Evolutionary conservation across 305 asterid genomes (phyloP), one percentile per base, ranked within the genome.

Genomic region (Ajuga reptans): DNA sequence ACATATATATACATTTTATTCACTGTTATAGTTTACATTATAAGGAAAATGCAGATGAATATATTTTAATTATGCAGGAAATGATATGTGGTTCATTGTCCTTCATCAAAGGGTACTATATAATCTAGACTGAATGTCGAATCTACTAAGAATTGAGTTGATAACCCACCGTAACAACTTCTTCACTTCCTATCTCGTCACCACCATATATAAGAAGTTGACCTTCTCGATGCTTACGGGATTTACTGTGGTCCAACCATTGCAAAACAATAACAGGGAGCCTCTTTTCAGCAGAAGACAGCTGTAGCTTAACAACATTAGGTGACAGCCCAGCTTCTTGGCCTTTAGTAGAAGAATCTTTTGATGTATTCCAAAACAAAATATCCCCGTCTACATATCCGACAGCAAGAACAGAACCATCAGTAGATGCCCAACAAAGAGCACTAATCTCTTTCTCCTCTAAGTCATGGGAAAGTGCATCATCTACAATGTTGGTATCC

Each of bases 381-480:
- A 92, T 90, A 82, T 92, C 97, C 45, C 98, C 98, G 57, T 92
- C 96, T 52, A 84, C 78, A 75, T 92, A 90, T 72, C 98, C 98
- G 70, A 79, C 91, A 63, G 96, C 96, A 74, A 90, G 89, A 81
- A 86, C 71, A 49, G 95, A 83, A 58, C 96, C 98, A 81, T 86
- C 92, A 60, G 76, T 50, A 71, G 96, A 89, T 64, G 85, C 96
- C 97, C 96, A 92, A 79, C 97, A 92, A 83, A 92, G 84, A 71
- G 98, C 86, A 59, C 83, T 88, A 71, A 92, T 92, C 82, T 90
- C 97, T 78, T 92, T 92, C 68, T 84, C 96, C 78, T 85, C 96
- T 45, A 77, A 68, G 69, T 85, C 81, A 63, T 58, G 69, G 47
- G 82, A 69, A 76, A 85, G 78, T 70, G 72, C 45, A 73, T 78